phyloP scores from a whole-genome alignment of 78 protist genomes.

The Dictyostelium intermedium region DNA sequence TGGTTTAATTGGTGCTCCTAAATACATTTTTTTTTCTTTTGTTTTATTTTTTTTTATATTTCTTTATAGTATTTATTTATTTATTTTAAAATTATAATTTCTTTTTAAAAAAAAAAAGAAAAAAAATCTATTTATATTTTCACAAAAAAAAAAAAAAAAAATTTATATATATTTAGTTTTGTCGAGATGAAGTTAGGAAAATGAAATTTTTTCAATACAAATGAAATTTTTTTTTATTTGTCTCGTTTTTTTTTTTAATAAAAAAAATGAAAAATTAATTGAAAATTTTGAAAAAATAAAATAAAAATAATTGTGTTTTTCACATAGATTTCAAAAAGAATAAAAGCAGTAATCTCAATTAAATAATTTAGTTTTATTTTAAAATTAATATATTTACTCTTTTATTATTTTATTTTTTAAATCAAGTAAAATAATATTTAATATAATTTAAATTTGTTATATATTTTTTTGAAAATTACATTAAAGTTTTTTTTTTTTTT shows the following conservation, averaged over 20 bases:
- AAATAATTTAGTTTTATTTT: no score
- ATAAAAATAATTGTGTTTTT: background rate
- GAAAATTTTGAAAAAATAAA: background rate
- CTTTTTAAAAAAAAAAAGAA: no score
- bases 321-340: background rate
- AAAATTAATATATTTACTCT: no score
- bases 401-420: no score
- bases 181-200: background rate
- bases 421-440: no score
- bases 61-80: background rate
- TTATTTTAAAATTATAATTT: background rate
- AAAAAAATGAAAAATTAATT: background rate
- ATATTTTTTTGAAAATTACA: no score
- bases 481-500: no score
- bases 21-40: constrained; percentile 13
- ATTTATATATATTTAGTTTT: no score
- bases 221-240: background rate
- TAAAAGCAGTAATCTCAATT: no score
- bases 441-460: no score
- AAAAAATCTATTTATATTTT: background rate
- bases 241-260: background rate
- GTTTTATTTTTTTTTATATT: background rate
- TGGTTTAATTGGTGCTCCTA: constrained; percentile 58
- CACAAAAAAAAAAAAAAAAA: background rate
- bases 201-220: background rate